Evolutionary conservation across 306 rosid species (phyloP).

Genomic region (Quercus berberidifolia): DNA sequence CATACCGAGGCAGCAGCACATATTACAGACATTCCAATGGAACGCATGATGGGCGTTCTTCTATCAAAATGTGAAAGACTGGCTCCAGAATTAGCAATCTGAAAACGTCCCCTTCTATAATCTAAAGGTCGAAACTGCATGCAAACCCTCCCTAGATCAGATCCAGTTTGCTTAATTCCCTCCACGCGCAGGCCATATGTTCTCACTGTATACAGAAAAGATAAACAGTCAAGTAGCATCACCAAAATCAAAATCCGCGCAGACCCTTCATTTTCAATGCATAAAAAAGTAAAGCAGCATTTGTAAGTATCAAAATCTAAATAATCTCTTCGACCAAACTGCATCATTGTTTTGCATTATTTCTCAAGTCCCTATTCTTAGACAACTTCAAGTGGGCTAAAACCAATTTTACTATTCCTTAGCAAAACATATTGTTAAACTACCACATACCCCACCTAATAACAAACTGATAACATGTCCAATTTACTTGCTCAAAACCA

Average conservation of each 20-base stretch:
- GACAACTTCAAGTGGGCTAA: not conserved
- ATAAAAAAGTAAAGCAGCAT: not conserved
- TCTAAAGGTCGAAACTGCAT: constrained; percentile 28
- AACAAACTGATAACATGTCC: not conserved
- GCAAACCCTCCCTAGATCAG: constrained; percentile 27
- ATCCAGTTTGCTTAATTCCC: constrained; percentile 7
- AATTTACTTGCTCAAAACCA: not conserved
- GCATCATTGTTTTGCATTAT: not conserved
- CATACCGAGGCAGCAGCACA: constrained; percentile 61
- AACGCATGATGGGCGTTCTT: not conserved
- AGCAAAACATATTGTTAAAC: not conserved
- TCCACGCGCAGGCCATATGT: constrained; percentile 12
- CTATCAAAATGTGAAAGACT: not conserved
- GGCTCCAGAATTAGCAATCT: constrained; percentile 8
- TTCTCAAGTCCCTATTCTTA: not conserved
- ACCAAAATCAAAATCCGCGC: not conserved
- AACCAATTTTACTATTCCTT: not conserved
- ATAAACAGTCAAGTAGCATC: not conserved
- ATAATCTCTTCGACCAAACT: not conserved
- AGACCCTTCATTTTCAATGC: not conserved
- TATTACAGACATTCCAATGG: constrained; percentile 30
- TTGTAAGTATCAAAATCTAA: not conserved
- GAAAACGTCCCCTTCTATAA: constrained; percentile 24
- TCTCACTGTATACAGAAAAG: constrained; percentile 18
- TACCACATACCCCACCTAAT: not conserved